Base-by-base conservation (phyloP, 140 eudicot genomes). In the Bidens hawaiensis region DNA sequence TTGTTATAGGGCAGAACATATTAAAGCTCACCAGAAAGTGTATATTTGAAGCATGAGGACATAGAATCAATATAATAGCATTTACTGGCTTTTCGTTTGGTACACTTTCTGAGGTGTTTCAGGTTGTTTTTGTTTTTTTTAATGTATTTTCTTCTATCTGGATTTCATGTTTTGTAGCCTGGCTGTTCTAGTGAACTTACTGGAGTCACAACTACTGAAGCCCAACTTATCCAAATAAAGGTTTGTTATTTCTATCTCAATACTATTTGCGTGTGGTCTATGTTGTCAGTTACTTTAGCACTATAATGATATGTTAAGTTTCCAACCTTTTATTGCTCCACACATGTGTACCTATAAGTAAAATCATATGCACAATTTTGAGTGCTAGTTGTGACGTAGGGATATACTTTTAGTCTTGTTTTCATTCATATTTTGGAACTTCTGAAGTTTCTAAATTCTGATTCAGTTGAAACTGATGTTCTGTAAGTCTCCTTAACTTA, bases 151-250 rank as follows among this genome's bases (percentile, higher is more conserved):
- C 46, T 59, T 62, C 42, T 71, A 28, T 31, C 51, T 60, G 43
- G 34, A 28, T 70, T 49, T 25, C 55, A 40, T 70, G 46, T 64
- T 45, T 30, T 83, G 80, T 67, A 91, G 98, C 98, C 98, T 74
- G 98, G 96, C 28, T 91, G 98, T 63, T 91, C 99, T 47, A 82
- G 93, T 78, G 84, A 88, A 79, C 90, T 91, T 60, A 71, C 89
- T 22, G 81, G 83, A 74, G 82, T 83, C 27, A 76, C 75, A 52
- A 68, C 87, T 61, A 63, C 89, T 2, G 85, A 81, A 19, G 95
- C 95, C 38, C 99, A 91, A 57, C 93, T 91, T 56, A 85, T 91
- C 61, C 94, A 79, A 71, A 88, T 91, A 50, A 91, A 85, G 99
- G 99, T 88, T 58, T 40, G 67, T 14, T 10, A 15, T 59, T 6